Evolutionary conservation across 129 eudicot genomes (phyloP).

Genomic region (Artemisia annua): DNA sequence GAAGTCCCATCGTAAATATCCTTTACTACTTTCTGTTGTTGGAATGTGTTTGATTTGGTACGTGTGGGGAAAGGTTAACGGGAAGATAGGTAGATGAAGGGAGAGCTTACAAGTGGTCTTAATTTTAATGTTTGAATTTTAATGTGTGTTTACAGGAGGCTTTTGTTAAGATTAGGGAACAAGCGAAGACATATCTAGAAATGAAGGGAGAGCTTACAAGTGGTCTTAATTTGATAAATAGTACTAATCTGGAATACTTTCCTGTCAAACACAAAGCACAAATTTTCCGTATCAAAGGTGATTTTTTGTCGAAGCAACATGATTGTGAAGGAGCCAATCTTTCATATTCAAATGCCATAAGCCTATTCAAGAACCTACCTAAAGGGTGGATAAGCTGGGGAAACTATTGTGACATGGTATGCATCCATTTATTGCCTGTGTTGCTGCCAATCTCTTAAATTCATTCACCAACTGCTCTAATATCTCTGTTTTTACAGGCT

Average conservation of each 20-base stretch:
- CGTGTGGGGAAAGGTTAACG: too few relatives aligned
- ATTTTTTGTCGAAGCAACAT: conserved; percentile 80
- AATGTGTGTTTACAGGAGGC: conserved; percentile 75
- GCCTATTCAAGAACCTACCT: conserved; percentile 82
- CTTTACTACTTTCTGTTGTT: too few relatives aligned
- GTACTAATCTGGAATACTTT: conserved; percentile 97
- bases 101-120: too few relatives aligned
- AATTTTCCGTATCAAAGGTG: conserved; percentile 89
- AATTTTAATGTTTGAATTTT: background rate
- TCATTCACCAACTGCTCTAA: conserved; percentile 16
- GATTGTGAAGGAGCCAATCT: conserved; percentile 98
- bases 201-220: conserved; percentile 97
- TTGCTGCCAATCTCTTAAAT: conserved; percentile 1
- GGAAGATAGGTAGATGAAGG: too few relatives aligned
- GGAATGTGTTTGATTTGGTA: too few relatives aligned
- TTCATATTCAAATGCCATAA: conserved; percentile 85
- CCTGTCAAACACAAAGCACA: conserved; percentile 93
- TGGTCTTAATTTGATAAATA: conserved; percentile 88
- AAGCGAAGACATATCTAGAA: conserved; percentile 94
- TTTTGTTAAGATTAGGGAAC: conserved; percentile 92
- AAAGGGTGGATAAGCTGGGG: conserved; percentile 99
- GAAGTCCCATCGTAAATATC: too few relatives aligned
- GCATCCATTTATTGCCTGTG: conserved; percentile 22
- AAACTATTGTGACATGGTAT: conserved; percentile 94
- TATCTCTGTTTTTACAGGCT: conserved; percentile 55